phyloP scores from a whole-genome alignment of 148 eudicot genomes.

The Persicaria maculosa region DNA sequence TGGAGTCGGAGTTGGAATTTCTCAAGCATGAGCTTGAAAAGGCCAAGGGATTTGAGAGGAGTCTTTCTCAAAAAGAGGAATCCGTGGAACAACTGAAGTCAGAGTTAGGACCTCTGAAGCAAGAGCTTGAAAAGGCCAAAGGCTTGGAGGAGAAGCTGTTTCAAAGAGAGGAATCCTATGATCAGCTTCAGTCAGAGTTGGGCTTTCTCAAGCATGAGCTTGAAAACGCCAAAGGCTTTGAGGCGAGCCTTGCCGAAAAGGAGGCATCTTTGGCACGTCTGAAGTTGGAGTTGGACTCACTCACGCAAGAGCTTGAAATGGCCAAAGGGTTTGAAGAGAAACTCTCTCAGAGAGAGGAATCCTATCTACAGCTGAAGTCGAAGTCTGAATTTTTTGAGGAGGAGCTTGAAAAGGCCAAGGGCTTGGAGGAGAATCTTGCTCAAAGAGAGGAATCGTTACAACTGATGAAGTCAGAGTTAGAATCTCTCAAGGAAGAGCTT shows the following conservation, averaged over 20 bases:
- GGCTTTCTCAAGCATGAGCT: constrained; percentile 47
- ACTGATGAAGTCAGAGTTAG: constrained; percentile 43
- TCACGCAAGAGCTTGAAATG: constrained; percentile 19
- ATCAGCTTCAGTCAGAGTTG: constrained; percentile 45
- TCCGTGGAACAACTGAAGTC: background rate
- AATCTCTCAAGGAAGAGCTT: constrained; percentile 44
- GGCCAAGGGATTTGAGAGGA: background rate
- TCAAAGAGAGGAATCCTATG: constrained; percentile 4
- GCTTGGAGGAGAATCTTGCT: constrained; percentile 24
- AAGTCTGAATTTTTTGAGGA: constrained; percentile 15
- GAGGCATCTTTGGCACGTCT: constrained; percentile 51
- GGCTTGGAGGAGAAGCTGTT: background rate
- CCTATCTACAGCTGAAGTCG: constrained; percentile 20
- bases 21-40: constrained; percentile 50
- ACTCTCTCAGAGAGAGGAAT: constrained; percentile 17
- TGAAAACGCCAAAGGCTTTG: constrained; percentile 26
- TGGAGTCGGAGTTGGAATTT: constrained; percentile 60
- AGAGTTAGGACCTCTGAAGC: constrained; percentile 30
- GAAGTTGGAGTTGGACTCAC: constrained; percentile 47
- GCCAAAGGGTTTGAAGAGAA: constrained; percentile 28
- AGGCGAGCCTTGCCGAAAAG: constrained; percentile 34
- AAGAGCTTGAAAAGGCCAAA: constrained; percentile 12
- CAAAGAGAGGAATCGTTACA: constrained; percentile 19
- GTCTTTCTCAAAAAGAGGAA: background rate
- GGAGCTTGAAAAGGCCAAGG: constrained; percentile 23